Conservation (phyloP, 228 moss, liverwort and hornwort genomes). For the Sphagnum magellanicum region DNA sequence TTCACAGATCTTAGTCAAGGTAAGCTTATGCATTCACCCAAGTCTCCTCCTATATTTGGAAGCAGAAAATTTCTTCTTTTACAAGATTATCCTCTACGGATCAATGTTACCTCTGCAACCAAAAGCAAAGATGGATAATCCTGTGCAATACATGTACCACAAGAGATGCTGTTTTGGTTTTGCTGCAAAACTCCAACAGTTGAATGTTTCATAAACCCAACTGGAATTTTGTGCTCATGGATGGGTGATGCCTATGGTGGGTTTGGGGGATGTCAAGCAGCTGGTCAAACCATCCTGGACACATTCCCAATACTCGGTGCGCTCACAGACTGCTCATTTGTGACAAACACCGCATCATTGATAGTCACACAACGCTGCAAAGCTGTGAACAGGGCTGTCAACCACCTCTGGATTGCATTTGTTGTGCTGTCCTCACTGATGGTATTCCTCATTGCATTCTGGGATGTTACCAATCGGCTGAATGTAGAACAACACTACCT, state of each 20-base stretch:
- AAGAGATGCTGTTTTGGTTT: no score
- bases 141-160: no score
- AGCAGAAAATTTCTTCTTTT: background rate
- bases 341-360: slow-evolving; percentile 19
- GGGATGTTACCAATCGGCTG: slow-evolving; percentile 39
- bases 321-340: slow-evolving; percentile 31
- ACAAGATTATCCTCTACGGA: no score
- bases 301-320: slow-evolving; percentile 31
- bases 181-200: no score
- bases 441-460: slow-evolving; percentile 42
- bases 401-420: slow-evolving; percentile 47
- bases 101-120: no score
- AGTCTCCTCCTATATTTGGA: background rate
- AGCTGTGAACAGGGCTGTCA: slow-evolving; percentile 27
- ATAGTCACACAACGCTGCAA: slow-evolving; percentile 33
- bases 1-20: no score
- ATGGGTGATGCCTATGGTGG: background rate
- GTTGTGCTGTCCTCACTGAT: slow-evolving; percentile 35
- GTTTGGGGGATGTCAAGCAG: slow-evolving; percentile 11
- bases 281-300: slow-evolving; percentile 29
- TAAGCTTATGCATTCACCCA: no score
- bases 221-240: background rate
- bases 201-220: background rate
- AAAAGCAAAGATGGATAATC: no score
- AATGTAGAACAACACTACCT: slow-evolving; percentile 31